Conservation (phyloP, 179 eudicot species). For the Beta lomatogona region DNA sequence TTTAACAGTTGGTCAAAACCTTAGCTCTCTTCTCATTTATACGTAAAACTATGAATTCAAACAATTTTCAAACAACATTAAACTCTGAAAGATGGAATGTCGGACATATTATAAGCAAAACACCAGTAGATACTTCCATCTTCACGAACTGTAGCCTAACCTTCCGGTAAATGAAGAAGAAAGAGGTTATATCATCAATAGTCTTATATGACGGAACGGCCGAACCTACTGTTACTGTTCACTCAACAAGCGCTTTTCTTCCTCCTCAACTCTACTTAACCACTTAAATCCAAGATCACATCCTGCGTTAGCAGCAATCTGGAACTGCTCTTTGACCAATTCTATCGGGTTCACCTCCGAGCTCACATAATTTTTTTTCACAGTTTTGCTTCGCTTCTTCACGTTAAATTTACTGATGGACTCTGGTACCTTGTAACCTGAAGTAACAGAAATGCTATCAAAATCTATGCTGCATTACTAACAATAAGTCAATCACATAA, state of each 20-base stretch:
- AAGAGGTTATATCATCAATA: background rate
- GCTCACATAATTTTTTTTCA: constrained; percentile 35
- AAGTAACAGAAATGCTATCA: constrained; percentile 3
- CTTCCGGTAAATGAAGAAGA: background rate
- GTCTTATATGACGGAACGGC: background rate
- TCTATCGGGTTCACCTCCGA: constrained; percentile 46
- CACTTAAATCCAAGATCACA: constrained; percentile 87
- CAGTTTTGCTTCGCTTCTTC: constrained; percentile 44
- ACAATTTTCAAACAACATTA: too few relatives aligned
- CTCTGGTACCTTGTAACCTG: constrained; percentile 72
- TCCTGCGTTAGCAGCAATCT: constrained; percentile 78
- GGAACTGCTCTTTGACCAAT: constrained; percentile 74
- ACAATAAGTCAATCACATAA: background rate
- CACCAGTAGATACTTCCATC: background rate
- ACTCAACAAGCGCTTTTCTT: constrained; percentile 51
- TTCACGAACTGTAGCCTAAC: background rate
- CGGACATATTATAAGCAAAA: background rate
- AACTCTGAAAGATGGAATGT: background rate
- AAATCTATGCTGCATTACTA: background rate
- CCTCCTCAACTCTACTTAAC: constrained; percentile 75
- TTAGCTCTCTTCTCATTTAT: too few relatives aligned
- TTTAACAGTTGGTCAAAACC: too few relatives aligned
- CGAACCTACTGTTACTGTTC: constrained; percentile 15
- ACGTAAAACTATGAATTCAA: too few relatives aligned
- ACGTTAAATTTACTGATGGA: constrained; percentile 51